phyloP scores from a whole-genome alignment of 192 early-diverging fungal genomes.

The Cladochytrium replicatum region DNA sequence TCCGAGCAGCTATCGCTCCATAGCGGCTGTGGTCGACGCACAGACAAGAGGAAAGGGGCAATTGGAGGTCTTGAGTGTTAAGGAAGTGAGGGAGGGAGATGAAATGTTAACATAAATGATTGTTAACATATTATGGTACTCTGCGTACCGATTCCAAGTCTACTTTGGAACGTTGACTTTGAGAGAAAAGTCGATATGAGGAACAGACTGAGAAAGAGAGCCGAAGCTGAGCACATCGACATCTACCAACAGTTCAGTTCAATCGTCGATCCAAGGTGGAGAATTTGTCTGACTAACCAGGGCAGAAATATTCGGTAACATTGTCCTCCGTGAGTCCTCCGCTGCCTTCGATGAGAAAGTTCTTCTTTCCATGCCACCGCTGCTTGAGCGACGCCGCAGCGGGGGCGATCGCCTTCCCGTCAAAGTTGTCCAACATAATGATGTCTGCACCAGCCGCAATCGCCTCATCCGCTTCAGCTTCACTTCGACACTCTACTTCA shows the following conservation, averaged over 20 bases:
- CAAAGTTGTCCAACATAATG: constrained; percentile 95
- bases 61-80: constrained; percentile 76
- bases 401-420: constrained; percentile 51
- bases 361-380: constrained; percentile 51
- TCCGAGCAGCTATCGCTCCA: constrained; percentile 79
- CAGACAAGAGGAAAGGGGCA: constrained; percentile 84
- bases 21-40: constrained; percentile 70
- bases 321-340: constrained; percentile 92
- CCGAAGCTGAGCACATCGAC: constrained; percentile 92
- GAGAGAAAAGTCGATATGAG: constrained; percentile 94
- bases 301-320: constrained; percentile 65
- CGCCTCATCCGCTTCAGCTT: constrained; percentile 90
- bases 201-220: constrained; percentile 85
- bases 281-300: constrained; percentile 30
- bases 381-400: constrained; percentile 69
- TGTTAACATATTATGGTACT: no score
- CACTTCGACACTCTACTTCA: constrained; percentile 91
- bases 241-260: constrained; percentile 23
- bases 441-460: constrained; percentile 93
- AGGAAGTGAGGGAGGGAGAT: constrained; percentile 65
- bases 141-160: no score
- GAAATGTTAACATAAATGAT: no score
- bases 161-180: constrained; percentile 51
- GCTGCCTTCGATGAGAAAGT: constrained; percentile 76
- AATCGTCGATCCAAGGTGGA: background rate